Base-by-base conservation (phyloP, 1,139 yeast genomes). In the Taphrina sp. region DNA sequence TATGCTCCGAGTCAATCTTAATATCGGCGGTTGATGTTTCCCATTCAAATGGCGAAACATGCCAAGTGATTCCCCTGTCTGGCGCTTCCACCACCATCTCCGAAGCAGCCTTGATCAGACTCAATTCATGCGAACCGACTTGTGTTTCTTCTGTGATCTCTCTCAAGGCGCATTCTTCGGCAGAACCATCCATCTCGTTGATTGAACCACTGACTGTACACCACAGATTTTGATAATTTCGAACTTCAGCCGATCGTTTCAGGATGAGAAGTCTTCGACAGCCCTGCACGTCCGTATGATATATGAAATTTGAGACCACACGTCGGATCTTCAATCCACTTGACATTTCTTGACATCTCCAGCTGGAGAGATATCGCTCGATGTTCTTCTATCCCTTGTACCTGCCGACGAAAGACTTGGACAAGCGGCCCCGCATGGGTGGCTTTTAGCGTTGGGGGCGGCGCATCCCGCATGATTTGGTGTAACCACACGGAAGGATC, bases 1-100 rank as follows among this genome's bases (percentile, higher is more conserved):
- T 38, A 22, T 38, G 43, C 29, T 38, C 43, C 43, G 29, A 38
- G 24, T 38, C 43, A 14, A 38, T 38, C 28, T 8, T n/a, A 28
- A 38, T 29, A 10, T 23, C 17, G 5, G 19, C 29, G 16, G 12
- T 20, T 17, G 14, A 3, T 22, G 29, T 8, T 5, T 4, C 16
- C 43, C 43, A 38, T 17, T 23, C 24, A 22, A 38, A 38, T 12
- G 43, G 43, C 7, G 43, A 23, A 12, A 38, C 43, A 8, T 23
- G 17, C 43, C 43, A 38, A 20, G 22, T 29, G 8, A 38, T 23
- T 5, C 14, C 14, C 43, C 29, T 20, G 5, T 38, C 43, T 3
- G 3, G 2, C 29, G 43, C 43, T 12, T 22, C 19, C 2, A 38
- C 43, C 29, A n/a, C 14, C 43, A 38, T 22, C 16, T 38, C 29